Percentiles rank a stretch among this genome's conserved stretches.
Conservation (phyloP, 805 yeast species). For the Pichia paraexigua region DNA sequence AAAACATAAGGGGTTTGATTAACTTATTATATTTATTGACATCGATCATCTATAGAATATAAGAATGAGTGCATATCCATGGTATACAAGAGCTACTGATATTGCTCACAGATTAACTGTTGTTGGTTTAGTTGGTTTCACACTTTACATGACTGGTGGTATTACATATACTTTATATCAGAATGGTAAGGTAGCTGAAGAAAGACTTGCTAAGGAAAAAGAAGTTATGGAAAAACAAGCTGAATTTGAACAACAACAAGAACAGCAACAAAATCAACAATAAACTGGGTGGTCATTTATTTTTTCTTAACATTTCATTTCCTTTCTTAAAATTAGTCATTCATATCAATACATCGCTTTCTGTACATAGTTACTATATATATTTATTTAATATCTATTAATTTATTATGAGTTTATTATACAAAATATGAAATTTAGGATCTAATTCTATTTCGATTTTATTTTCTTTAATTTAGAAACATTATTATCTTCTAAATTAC, state of each 20-base stretch:
- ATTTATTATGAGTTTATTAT: background rate
- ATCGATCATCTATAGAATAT: background rate
- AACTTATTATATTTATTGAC: background rate
- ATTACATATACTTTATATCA: slow-evolving; percentile 43
- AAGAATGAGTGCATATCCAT: slow-evolving; percentile 38
- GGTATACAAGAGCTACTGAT: slow-evolving; percentile 71
- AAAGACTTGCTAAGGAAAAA: slow-evolving; percentile 29
- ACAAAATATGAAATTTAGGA: background rate
- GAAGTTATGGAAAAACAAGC: slow-evolving; percentile 22
- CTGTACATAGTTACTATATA: background rate
- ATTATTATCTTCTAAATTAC: background rate
- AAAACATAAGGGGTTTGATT: background rate
- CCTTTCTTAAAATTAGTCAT: background rate
- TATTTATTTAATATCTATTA: background rate
- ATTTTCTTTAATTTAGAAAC: slow-evolving; percentile 4
- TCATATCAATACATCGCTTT: background rate
- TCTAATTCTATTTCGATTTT: background rate
- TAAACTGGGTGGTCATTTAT: background rate
- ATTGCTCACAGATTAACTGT: slow-evolving; percentile 68
- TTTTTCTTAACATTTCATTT: background rate
- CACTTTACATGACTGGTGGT: slow-evolving; percentile 42
- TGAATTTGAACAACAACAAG: slow-evolving; percentile 15
- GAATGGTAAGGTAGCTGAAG: slow-evolving; percentile 45
- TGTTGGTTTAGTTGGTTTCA: slow-evolving; percentile 50
- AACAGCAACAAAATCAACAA: background rate